These are phyloP conservation scores for grape (Vitis vinifera) DNA, from an alignment of 164 flowering plant genomes.

Conservation along the genomic window DNA sequence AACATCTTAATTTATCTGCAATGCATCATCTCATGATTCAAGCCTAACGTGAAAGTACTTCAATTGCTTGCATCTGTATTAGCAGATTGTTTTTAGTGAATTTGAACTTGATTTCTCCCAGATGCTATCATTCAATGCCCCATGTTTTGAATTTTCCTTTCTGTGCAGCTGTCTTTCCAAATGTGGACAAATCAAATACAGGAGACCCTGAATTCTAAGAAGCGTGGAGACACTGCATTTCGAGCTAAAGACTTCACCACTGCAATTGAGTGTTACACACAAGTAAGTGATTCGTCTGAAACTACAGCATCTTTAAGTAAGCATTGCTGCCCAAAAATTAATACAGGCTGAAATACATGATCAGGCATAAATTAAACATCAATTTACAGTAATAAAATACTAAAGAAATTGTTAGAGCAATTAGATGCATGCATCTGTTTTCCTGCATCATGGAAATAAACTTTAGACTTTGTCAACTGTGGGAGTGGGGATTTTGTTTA, in stretches of 20 bases:
- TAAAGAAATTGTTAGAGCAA: no score
- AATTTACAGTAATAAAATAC: no score
- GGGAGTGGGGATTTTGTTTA: no score
- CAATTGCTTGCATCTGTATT: background rate
- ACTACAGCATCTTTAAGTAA: background rate
- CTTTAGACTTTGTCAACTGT: no score
- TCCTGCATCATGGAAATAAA: no score
- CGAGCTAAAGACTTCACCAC: conserved; percentile 47
- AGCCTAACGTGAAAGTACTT: no score
- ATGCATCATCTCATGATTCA: no score
- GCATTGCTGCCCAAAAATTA: background rate
- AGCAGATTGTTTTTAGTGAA: background rate
- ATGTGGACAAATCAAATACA: conserved; percentile 64
- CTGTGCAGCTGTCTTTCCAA: conserved; percentile 56
- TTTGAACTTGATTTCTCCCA: background rate
- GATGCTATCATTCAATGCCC: background rate
- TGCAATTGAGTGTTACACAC: conserved; percentile 51
- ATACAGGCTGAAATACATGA: no score
- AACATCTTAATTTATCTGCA: no score
- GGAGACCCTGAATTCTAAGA: conserved; percentile 50
- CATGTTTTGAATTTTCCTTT: background rate
- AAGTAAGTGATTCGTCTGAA: conserved; percentile 26
- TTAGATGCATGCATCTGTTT: no score
- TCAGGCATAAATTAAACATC: no score
- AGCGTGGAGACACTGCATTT: conserved; percentile 59